Conservation (phyloP, 192 early-diverging fungal species). For the Dissophora ornata region DNA sequence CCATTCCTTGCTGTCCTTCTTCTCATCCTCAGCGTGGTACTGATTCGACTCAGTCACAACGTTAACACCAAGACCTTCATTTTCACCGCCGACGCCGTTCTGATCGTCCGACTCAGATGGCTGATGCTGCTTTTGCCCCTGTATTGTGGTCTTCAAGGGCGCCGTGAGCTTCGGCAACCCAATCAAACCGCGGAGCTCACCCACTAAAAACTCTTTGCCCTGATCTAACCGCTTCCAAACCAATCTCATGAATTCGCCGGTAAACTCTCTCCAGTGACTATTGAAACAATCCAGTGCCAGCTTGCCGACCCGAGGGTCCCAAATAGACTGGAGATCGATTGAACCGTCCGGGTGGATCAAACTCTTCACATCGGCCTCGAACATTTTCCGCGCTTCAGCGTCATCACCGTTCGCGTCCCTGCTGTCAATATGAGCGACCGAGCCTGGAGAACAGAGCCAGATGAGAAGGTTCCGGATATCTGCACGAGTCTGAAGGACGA, state of each 20-base stretch:
- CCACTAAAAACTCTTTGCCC: slow-evolving; percentile 17
- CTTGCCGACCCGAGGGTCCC: background rate
- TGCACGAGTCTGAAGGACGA: slow-evolving; percentile 13
- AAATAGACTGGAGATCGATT: slow-evolving; percentile 8
- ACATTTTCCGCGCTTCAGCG: background rate
- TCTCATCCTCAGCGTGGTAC: too few relatives aligned
- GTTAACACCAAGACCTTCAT: too few relatives aligned
- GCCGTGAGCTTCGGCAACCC: background rate
- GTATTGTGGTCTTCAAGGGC: background rate
- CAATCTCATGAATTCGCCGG: background rate
- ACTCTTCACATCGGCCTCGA: background rate
- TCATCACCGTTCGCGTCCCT: slow-evolving; percentile 4
- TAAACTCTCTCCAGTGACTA: background rate
- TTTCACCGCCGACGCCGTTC: background rate
- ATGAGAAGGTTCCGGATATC: slow-evolving; percentile 24
- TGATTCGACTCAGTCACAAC: too few relatives aligned
- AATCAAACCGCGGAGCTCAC: slow-evolving; percentile 5
- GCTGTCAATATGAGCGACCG: slow-evolving; percentile 7
- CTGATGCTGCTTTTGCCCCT: too few relatives aligned
- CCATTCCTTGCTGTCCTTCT: too few relatives aligned
- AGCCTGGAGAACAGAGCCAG: slow-evolving; percentile 8
- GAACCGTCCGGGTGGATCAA: slow-evolving; percentile 14
- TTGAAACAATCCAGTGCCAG: slow-evolving; percentile 8
- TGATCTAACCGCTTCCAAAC: slow-evolving; percentile 7
- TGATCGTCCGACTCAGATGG: background rate